Evolutionary conservation across 176 grass and related monocot species (phyloP), one percentile per base, ranked within the genome.

Genomic region (Elaeis guineensis): DNA sequence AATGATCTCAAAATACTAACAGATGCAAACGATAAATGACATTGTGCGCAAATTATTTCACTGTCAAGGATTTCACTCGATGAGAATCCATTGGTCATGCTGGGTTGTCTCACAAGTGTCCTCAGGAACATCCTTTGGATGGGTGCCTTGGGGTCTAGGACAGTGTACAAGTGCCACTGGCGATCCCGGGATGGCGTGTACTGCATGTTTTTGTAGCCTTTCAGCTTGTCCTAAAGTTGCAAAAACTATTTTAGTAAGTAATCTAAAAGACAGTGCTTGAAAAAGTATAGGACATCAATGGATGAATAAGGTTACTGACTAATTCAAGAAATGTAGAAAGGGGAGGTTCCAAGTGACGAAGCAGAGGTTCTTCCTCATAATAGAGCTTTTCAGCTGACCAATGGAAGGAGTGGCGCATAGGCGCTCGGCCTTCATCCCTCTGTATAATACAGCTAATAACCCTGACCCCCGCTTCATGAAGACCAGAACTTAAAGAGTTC

Each of bases 131-230:
- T 86, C 32, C 88, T 83, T 60, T 86, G 87, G 76, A 83, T 70
- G 25, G 77, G 72, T 64, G 66, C 74, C 55, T 85, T 89, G 56
- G 70, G 75, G 53, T 91, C 83, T 25, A 77, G 59, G 51, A 92
- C 81, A 25, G 87, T 89, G 82, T 98, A 98, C 72, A 98, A 72
- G 73, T 92, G 93, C 93, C 93, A 98, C 61, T 98, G 93, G 14
- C 88, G 81, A 78, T 98, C 93, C 50, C 88, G 85, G 57, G 93
- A 98, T 67, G 93, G 84, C 5, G 79, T 98, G 69, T 98, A 98
- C 70, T 98, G 83, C n/a, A 78, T 74, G 63, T 89, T 89, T 57
- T 35, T 78, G 49, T 89, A 92, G 80, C 84, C 93, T 79, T 92
- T 81, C 56, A 98, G 72, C 48, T 98, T 98, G 57, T 89, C 87